Conservation (phyloP, 306 rosid genomes). For the Prinsepia uniflora region DNA sequence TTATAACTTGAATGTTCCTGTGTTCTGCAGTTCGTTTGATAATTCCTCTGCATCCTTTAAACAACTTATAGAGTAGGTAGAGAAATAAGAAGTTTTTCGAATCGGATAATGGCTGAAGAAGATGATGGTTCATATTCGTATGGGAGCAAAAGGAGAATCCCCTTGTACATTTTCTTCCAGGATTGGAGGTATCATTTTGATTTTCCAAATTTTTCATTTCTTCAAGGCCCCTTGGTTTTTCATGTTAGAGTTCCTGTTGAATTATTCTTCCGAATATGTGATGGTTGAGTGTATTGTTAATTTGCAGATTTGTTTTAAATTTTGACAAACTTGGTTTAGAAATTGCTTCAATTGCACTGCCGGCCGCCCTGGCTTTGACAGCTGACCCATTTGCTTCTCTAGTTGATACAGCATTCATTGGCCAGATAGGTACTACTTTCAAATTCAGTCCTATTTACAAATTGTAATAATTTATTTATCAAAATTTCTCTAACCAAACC, state of each 20-base stretch:
- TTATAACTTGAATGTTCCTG: neutral
- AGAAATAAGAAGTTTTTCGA: constrained; percentile 7
- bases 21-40: neutral
- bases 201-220: neutral
- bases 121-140: constrained; percentile 29
- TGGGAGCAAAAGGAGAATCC: constrained; percentile 44
- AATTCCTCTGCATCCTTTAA: constrained; percentile 2
- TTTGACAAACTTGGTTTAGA: constrained; percentile 73
- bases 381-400: constrained; percentile 96
- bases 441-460: no score
- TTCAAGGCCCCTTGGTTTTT: no score
- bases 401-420: constrained; percentile 91
- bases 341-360: constrained; percentile 75
- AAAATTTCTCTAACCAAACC: no score
- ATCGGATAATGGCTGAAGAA: constrained; percentile 49
- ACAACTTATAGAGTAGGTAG: neutral
- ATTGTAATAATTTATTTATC: no score
- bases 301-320: constrained; percentile 34
- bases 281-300: neutral
- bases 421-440: constrained; percentile 57
- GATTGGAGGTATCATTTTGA: constrained; percentile 48
- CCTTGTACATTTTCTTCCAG: constrained; percentile 56
- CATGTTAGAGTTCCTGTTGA: neutral
- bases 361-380: constrained; percentile 85
- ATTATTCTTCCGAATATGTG: neutral